Conservation (phyloP, 169 alveolate species). For the Plasmodium fragile region DNA sequence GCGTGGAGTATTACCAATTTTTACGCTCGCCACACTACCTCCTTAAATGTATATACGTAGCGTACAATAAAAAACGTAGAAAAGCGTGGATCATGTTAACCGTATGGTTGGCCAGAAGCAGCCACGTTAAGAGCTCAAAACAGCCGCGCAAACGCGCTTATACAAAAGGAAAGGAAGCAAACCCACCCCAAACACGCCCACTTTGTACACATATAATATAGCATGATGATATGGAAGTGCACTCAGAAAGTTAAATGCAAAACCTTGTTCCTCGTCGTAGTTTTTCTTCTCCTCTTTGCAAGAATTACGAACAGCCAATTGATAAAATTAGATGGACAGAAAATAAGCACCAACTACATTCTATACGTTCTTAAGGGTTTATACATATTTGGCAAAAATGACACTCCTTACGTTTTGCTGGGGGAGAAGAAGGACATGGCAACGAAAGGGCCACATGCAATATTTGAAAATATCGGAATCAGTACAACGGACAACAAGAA, state of each 20-base stretch:
- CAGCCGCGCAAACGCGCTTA: neutral
- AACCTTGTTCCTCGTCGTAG: conserved; percentile 11
- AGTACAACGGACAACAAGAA: conserved; percentile 69
- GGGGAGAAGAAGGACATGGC: conserved; percentile 74
- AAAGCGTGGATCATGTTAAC: neutral
- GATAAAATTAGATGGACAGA: conserved; percentile 74
- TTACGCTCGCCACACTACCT: neutral
- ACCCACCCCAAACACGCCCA: neutral
- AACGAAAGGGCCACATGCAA: conserved; percentile 40
- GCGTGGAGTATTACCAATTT: neutral
- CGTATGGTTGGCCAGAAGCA: neutral
- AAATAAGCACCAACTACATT: conserved; percentile 67
- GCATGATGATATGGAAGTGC: conserved; percentile 72
- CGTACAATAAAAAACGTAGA: neutral
- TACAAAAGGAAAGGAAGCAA: neutral
- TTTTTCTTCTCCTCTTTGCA: conserved; percentile 5
- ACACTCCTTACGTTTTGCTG: conserved; percentile 49
- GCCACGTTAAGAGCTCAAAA: neutral
- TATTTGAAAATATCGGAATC: conserved; percentile 69
- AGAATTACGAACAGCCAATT: conserved; percentile 56
- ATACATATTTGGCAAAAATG: conserved; percentile 69
- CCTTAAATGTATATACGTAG: neutral
- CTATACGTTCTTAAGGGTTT: conserved; percentile 75
- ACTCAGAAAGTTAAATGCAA: conserved; percentile 25
- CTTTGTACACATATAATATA: neutral